Evolutionary conservation across 1,284 basidiomycete species (phyloP), one percentile per base, ranked within the genome.

Genomic region (Fomitopsis pinicola): DNA sequence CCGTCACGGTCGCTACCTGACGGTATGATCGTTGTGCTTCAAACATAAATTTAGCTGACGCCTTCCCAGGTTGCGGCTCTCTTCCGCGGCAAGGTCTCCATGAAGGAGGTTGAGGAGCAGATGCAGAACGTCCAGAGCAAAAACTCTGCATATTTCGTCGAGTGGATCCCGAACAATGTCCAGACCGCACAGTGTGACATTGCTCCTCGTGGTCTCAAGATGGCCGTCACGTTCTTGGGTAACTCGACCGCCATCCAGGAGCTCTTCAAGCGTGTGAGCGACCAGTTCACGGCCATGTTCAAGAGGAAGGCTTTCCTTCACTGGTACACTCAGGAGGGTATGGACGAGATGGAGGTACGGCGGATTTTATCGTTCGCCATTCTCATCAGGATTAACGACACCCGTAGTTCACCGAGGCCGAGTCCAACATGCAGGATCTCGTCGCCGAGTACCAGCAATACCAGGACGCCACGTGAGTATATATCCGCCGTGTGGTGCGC

Each of bases 231-330:
- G 42, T 98, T 98, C 83, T 86, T 98, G 75, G 96, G 95, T 72
- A 98, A 98, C 86, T 95, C 94, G 52, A 98, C 95, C 62, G 93
- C 92, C 62, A 98, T 98, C 75, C 95, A 97, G 78, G 95, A 97
- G 77, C 84, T 98, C 67, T 97, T 98, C 92, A 95, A 95, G 83
- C 94, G 95, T 81, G 93, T 97, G 75, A 91, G 88, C 69, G 93
- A 96, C 76, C 96, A 98, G 78, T 98, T 98, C 87, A 93, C 92
- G 63, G 93, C 94, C 78, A 98, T 98, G 97, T 98, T 97, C 89
- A 92, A 95, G 83, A 86, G 96, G 76, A 97, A 97, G 83, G 96
- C 96, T 48, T 98, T 98, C 90, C 89, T 98, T 85, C 95, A 98
- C 79, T 98, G 95, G 93, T 97, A 97, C 81, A 97, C 94, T 52